Percentiles rank a stretch among this genome's conserved stretches.
phyloP scores from a whole-genome alignment of 2,329 filamentous ascomycete species.

The Phoma sp. region DNA sequence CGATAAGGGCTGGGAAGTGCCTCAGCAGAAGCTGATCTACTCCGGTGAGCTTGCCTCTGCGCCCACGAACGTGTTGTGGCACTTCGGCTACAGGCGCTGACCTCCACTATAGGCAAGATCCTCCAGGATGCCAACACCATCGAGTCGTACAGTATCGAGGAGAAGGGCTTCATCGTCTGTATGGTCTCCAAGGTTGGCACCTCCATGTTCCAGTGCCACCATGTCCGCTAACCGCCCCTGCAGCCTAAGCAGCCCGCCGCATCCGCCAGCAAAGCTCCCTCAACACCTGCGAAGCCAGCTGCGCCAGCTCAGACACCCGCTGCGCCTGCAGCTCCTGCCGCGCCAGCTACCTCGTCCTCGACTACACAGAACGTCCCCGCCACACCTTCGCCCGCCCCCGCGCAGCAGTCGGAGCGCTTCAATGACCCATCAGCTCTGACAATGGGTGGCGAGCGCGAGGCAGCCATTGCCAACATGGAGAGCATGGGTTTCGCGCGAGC shows the following conservation, averaged over 20 bases:
- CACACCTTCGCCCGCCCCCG: slow-evolving; percentile 57
- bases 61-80: slow-evolving; percentile 19
- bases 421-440: slow-evolving; percentile 82
- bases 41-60: slow-evolving; percentile 69
- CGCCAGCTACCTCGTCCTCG: slow-evolving; percentile 52
- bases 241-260: slow-evolving; percentile 74
- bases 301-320: slow-evolving; percentile 56
- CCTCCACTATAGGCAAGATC: slow-evolving; percentile 78
- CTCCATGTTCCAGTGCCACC: not conserved
- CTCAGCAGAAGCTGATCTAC: slow-evolving; percentile 95
- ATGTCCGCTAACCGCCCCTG: slow-evolving; percentile 25
- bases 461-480: slow-evolving; percentile 91
- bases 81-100: slow-evolving; percentile 32
- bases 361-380: slow-evolving; percentile 57
- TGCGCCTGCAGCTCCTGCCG: slow-evolving; percentile 63
- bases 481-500: slow-evolving; percentile 92
- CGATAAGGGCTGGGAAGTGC: slow-evolving; percentile 93
- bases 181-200: slow-evolving; percentile 89
- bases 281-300: slow-evolving; percentile 60
- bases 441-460: slow-evolving; percentile 80
- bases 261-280: slow-evolving; percentile 58
- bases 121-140: slow-evolving; percentile 97
- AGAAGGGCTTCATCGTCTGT: slow-evolving; percentile 99
- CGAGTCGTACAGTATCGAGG: slow-evolving; percentile 96
- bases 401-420: slow-evolving; percentile 58